Evolutionary conservation across 2,329 filamentous ascomycete genomes (phyloP), one percentile per base, ranked within the genome.

Genomic region (Aspergillus pseudoglaucus): DNA sequence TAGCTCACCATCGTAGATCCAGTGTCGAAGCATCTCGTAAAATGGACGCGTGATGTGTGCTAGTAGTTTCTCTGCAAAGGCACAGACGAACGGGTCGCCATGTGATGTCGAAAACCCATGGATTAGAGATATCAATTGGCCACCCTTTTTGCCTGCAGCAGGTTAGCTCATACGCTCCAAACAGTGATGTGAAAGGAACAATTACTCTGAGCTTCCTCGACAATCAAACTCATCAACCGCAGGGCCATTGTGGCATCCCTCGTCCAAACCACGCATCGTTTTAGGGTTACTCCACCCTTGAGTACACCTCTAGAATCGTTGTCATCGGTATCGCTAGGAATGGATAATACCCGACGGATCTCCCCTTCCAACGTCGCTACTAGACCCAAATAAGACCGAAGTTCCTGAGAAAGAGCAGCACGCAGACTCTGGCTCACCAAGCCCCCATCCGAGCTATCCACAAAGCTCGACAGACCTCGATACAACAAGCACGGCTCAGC

Each of bases 1-100:
- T 12, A 98, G 78, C 73, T 98, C 94, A 51, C 93, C 93, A 61
- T 98, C 91, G 63, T 98, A 98, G 44, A 98, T 95, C 93, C 93
- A 98, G 59, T 89, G 87, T 47, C 90, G 83, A 46, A 98, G 76
- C 74, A 98, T 96, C 60, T 94, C 88, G 66, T 98, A 98, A 64
- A 98, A 98, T 0, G 94, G 94, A 14, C 87, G 80, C 1, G 93
- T 96, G 46, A 98, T 87, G 60, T 91, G 88, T 5, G 80, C 79
- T 5, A 98, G 78, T 23, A 98, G 76, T 20, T 91, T 83, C 67
- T 97, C 91, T 0, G 93, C 93, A 71, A 97, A 97, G 0, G 85
- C 85, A 53, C 87, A 87, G 22, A 98, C 93, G 55, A 96, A 90
- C 0, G 93, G 93, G 57, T 98, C 93, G 39, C 93, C 93, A 59